These are phyloP conservation scores for Cubamyces lactineus DNA, from an alignment of 768 basidiomycete species.

Conservation along the genomic window DNA sequence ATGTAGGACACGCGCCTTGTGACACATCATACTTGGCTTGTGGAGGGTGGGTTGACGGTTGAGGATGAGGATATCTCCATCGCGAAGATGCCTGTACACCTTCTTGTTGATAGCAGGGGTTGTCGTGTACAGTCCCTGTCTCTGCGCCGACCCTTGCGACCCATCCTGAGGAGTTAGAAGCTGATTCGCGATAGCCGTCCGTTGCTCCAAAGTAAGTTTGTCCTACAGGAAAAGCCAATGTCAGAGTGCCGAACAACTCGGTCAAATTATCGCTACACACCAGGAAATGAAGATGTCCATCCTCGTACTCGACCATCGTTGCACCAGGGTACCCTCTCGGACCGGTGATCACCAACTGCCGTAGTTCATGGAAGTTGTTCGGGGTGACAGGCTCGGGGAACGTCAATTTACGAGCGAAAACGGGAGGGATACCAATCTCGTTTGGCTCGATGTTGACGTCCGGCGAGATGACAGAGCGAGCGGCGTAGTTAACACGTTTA, in stretches of 20 bases:
- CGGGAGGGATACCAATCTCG: conserved; percentile 97
- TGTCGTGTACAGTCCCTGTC: conserved; percentile 67
- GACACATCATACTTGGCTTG: conserved; percentile 99
- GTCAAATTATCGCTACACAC: conserved; percentile 44
- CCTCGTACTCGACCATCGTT: conserved; percentile 92
- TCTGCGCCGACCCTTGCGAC: conserved; percentile 47
- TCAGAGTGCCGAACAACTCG: not conserved
- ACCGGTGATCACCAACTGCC: conserved; percentile 89
- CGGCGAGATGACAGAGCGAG: conserved; percentile 99
- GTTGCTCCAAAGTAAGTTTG: conserved; percentile 82
- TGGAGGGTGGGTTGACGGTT: conserved; percentile 99
- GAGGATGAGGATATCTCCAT: conserved; percentile 93
- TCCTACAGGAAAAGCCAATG: conserved; percentile 52
- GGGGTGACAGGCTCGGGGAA: conserved; percentile 97
- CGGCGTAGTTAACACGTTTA: conserved; percentile 99
- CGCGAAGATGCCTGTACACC: conserved; percentile 91
- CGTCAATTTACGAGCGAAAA: conserved; percentile 95
- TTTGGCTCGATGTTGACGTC: conserved; percentile 99
- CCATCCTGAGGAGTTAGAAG: conserved; percentile 90
- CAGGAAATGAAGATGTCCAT: conserved; percentile 84
- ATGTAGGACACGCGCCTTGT: conserved; percentile 85
- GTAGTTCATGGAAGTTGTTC: conserved; percentile 85
- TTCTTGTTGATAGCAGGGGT: conserved; percentile 92
- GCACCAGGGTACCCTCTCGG: conserved; percentile 91
- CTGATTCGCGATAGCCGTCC: conserved; percentile 95